These are phyloP conservation scores for Chaetothyriales sp. DNA, from an alignment of 2,329 filamentous ascomycete species.

Conservation along the genomic window DNA sequence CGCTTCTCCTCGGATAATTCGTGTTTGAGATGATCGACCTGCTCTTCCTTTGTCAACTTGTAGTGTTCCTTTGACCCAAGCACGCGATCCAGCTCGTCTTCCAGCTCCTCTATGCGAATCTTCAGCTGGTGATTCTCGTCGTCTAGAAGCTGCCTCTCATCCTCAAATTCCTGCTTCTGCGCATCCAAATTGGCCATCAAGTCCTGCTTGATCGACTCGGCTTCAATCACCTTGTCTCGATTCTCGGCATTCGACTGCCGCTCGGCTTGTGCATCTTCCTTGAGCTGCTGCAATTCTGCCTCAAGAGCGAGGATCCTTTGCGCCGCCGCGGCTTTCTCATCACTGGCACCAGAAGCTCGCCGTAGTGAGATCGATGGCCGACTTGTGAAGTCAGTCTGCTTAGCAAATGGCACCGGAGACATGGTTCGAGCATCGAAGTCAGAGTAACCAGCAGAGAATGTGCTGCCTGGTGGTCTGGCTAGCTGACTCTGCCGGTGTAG, in stretches of 20 bases:
- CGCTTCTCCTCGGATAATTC: conserved; percentile 45
- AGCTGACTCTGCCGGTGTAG: conserved; percentile 63
- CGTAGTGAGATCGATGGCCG: conserved; percentile 47
- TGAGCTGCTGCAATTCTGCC: conserved; percentile 55
- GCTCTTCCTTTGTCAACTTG: conserved; percentile 53
- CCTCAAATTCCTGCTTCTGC: conserved; percentile 69
- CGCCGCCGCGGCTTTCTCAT: conserved; percentile 43
- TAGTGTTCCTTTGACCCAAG: conserved; percentile 73
- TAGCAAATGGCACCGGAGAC: conserved; percentile 24
- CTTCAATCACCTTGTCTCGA: conserved; percentile 56
- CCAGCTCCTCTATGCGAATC: conserved; percentile 66
- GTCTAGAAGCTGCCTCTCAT: conserved; percentile 70
- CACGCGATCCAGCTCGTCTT: conserved; percentile 80
- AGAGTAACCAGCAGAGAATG: conserved; percentile 30
- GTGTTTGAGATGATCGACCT: conserved; percentile 50
- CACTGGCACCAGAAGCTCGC: conserved; percentile 42
- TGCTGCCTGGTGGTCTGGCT: conserved; percentile 37
- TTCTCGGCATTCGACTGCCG: conserved; percentile 41
- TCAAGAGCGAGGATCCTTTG: conserved; percentile 56
- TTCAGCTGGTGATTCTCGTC: conserved; percentile 63
- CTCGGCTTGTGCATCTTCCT: conserved; percentile 52
- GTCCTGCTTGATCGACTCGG: conserved; percentile 82
- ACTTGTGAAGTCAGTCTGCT: conserved; percentile 34
- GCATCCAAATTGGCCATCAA: conserved; percentile 90
- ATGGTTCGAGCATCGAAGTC: conserved; percentile 20